phyloP scores from a whole-genome alignment of 2,329 filamentous ascomycete genomes.

The Alternaria sp. region DNA sequence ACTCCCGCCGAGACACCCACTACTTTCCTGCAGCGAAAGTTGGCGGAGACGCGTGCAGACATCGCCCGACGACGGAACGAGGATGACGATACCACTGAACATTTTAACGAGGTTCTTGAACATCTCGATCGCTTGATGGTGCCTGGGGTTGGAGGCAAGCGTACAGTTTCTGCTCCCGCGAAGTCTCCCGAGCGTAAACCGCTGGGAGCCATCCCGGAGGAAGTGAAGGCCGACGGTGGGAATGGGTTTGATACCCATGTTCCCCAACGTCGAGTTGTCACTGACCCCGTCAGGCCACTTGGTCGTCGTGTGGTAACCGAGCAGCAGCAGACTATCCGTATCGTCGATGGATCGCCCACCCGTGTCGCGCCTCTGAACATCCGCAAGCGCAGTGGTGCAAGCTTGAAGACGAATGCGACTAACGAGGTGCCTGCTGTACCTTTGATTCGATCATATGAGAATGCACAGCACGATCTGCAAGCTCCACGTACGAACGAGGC shows the following conservation, averaged over 20 bases:
- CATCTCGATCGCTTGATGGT: conserved; percentile 65
- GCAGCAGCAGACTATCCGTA: conserved; percentile 59
- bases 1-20: conserved; percentile 57
- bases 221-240: conserved; percentile 49
- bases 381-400: conserved; percentile 55
- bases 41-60: conserved; percentile 64
- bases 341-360: conserved; percentile 61
- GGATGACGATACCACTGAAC: conserved; percentile 54
- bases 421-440: conserved; percentile 20
- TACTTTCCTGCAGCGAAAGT: conserved; percentile 60
- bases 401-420: conserved; percentile 28
- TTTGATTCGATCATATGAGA: conserved; percentile 25
- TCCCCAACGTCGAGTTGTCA: conserved; percentile 49
- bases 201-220: conserved; percentile 61
- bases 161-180: conserved; percentile 55
- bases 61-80: conserved; percentile 60
- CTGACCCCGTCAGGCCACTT: conserved; percentile 48
- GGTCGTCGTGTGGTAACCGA: conserved; percentile 34
- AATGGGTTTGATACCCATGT: conserved; percentile 38
- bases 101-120: conserved; percentile 65
- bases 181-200: conserved; percentile 40
- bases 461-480: conserved; percentile 27
- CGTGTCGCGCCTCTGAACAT: conserved; percentile 62
- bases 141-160: conserved; percentile 47
- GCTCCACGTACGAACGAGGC: conserved; percentile 19